Percentiles rank a stretch among this genome's conserved stretches.
phyloP scores from a whole-genome alignment of 1,284 basidiomycete species.

The Phellopilus nigrolimitatus region DNA sequence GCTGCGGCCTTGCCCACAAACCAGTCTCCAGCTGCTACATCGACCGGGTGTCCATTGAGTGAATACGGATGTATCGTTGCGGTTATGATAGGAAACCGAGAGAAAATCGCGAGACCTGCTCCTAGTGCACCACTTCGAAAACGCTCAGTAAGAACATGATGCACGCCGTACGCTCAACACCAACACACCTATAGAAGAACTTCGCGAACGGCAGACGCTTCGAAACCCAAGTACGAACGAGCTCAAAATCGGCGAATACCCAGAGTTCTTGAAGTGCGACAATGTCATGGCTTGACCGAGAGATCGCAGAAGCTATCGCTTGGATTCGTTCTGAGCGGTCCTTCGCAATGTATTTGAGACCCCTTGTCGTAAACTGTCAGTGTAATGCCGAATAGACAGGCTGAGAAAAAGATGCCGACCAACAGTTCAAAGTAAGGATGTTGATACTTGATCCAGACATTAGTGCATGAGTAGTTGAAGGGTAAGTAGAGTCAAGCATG shows the following conservation, averaged over 20 bases:
- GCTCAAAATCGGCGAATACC: constrained; percentile 86
- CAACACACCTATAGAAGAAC: constrained; percentile 86
- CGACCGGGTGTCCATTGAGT: constrained; percentile 85
- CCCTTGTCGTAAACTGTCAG: constrained; percentile 56
- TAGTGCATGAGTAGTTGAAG: too few species aligned
- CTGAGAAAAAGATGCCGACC: constrained; percentile 27
- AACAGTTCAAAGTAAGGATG: constrained; percentile 41
- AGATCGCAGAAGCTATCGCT: constrained; percentile 68
- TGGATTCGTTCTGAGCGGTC: constrained; percentile 67
- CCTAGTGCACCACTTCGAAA: constrained; percentile 82
- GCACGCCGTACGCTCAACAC: constrained; percentile 16
- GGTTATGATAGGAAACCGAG: constrained; percentile 78
- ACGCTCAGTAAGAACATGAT: constrained; percentile 5
- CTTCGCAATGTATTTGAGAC: constrained; percentile 84
- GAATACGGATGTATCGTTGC: constrained; percentile 83
- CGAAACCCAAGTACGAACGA: constrained; percentile 59
- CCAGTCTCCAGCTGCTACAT: constrained; percentile 91
- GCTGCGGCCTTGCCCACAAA: constrained; percentile 96
- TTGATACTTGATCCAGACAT: constrained; percentile 24
- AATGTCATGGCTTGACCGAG: constrained; percentile 73
- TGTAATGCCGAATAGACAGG: background rate
- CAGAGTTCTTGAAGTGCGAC: constrained; percentile 94
- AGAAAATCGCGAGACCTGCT: constrained; percentile 89
- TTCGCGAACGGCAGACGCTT: constrained; percentile 70
- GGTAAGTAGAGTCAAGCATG: too few species aligned